Evolutionary conservation across 352 stramenopile genomes (phyloP).

Genomic region (Phytopythium boreale): DNA sequence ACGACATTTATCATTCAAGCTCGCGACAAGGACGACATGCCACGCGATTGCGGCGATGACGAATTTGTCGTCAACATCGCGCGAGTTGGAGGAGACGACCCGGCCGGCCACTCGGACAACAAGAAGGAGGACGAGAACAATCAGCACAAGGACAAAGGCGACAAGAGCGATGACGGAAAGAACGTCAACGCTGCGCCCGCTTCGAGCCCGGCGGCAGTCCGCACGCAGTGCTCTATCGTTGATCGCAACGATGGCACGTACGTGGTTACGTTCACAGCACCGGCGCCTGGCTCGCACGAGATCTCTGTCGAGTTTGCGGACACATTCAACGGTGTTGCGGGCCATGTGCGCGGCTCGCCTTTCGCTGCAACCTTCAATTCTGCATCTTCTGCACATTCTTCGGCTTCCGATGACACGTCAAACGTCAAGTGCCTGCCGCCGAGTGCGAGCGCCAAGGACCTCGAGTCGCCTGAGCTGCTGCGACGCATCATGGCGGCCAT

Average conservation of each 20-base stretch:
- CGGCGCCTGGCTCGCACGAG: constrained; percentile 77
- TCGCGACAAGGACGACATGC: constrained; percentile 86
- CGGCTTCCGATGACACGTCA: constrained; percentile 56
- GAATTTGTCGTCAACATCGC: constrained; percentile 88
- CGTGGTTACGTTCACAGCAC: constrained; percentile 87
- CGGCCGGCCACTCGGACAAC: constrained; percentile 21
- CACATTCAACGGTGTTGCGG: constrained; percentile 92
- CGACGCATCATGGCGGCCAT: constrained; percentile 73
- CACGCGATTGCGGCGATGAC: constrained; percentile 93
- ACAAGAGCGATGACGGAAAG: constrained; percentile 5
- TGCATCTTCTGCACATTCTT: constrained; percentile 21
- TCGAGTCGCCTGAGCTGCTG: constrained; percentile 71
- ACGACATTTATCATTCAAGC: constrained; percentile 92
- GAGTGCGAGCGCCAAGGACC: constrained; percentile 62
- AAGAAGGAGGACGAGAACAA: constrained; percentile 5
- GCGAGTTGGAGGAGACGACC: constrained; percentile 32
- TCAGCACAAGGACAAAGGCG: constrained; percentile 30
- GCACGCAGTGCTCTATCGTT: constrained; percentile 21
- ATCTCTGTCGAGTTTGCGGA: constrained; percentile 91
- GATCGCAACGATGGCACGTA: constrained; percentile 96
- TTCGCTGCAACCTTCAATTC: constrained; percentile 59
- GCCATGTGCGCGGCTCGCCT: constrained; percentile 92
- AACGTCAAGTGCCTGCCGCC: constrained; percentile 72
- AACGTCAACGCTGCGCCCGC: background rate
- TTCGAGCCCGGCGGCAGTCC: background rate